Base-by-base conservation (phyloP, 2,329 filamentous ascomycete genomes). In the Trichoderma afroharzianum region DNA sequence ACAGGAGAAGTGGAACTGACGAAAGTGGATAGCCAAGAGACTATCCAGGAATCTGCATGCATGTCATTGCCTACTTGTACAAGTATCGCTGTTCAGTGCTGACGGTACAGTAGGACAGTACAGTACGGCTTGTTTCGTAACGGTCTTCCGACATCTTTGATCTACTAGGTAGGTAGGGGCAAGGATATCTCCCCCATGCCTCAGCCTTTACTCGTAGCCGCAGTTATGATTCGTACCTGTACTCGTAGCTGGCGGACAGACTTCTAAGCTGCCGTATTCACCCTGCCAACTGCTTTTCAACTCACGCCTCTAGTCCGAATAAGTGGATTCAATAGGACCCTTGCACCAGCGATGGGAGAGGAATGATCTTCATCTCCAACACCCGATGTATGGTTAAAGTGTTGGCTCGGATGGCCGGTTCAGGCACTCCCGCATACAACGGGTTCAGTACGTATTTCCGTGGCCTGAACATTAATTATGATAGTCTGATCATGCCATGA, bases 41-140 rank as follows among this genome's bases (percentile, higher is more conserved):
- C 53, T 24, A 59, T 59, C 64, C 64, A 68, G 64, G 64, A 68
- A 68, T 59, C 53, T 68, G 64, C 64, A 68, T 68, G 64, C 64
- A 68, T 58, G 55, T 68, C 64, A 68, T 68, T 59, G 64, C 64
- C 55, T n/a, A 55, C 50, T 32, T 58, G 55, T 58, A 50, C 43
- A 50, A 50, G 47, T 58, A 59, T 59, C 53, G 64, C 55, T 24
- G 33, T 30, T 68, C 64, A n/a, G 36, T 33, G 64, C 64, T 68
- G 64, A 68, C 64, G 43, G 43, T 50, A n/a, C n/a, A n/a, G n/a
- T n/a, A n/a, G n/a, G n/a, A n/a, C n/a, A 68, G 53, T 7, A n/a
- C n/a, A 14, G 63, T 66, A 66, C 50, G 33, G 21, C 50, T 21
- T 55, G 53, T 50, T 55, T 63, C 18, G 26, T 50, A 32, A 28